Evolutionary conservation across 192 early-diverging fungal species (phyloP).

Genomic region (Oehlia diaphana): DNA sequence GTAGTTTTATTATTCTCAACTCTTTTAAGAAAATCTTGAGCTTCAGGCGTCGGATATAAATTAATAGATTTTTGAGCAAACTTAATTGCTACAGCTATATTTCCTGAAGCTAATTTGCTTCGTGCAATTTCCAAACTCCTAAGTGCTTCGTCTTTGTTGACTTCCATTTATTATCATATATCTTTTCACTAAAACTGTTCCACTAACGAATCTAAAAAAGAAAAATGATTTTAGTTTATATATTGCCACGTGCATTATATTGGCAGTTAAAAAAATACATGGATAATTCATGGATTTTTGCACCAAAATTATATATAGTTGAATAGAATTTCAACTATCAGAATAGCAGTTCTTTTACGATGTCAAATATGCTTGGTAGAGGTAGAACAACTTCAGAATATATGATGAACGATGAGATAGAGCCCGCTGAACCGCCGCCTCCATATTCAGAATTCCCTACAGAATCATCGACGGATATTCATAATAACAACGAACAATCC

Average conservation of each 20-base stretch:
- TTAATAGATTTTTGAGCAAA: slow-evolving; percentile 80
- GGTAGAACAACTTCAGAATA: not conserved
- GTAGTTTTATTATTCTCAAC: slow-evolving; percentile 31
- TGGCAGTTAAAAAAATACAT: no score
- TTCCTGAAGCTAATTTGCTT: slow-evolving; percentile 61
- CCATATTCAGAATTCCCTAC: not conserved
- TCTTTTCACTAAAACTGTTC: no score
- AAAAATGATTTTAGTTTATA: no score
- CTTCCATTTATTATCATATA: slow-evolving; percentile 54
- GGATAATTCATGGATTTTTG: no score
- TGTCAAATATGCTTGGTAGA: not conserved
- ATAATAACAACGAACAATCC: not conserved
- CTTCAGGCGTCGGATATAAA: slow-evolving; percentile 74
- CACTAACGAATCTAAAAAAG: no score
- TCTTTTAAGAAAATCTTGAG: slow-evolving; percentile 55
- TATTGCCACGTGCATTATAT: no score
- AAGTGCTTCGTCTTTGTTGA: slow-evolving; percentile 87
- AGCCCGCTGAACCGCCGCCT: not conserved
- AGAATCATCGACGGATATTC: not conserved
- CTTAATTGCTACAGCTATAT: slow-evolving; percentile 72
- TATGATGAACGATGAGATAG: not conserved
- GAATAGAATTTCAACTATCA: no score
- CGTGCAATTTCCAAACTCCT: slow-evolving; percentile 79
- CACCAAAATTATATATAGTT: no score
- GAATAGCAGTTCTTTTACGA: not conserved